Percentiles rank a stretch among this genome's conserved stretches.
Conservation (phyloP, 2,329 filamentous ascomycete species). For the Stagonosporopsis cucurbitacearum region DNA sequence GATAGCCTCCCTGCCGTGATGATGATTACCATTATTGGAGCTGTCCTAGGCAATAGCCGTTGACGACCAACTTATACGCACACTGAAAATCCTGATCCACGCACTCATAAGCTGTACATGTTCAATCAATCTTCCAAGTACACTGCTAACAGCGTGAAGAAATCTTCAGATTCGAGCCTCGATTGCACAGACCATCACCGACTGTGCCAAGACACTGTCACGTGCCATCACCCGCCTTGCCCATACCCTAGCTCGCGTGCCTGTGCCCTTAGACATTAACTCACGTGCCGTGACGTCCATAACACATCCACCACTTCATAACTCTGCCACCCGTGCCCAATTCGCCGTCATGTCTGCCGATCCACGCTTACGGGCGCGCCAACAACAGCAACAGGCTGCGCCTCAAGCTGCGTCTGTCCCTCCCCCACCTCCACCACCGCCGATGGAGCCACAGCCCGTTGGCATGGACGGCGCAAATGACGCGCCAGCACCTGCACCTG, state of each 20-base stretch:
- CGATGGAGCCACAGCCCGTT: conserved; percentile 46
- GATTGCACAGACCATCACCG: conserved; percentile 1
- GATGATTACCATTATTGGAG: conserved; percentile 76
- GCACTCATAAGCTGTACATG: conserved; percentile 21
- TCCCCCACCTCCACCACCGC: conserved; percentile 57
- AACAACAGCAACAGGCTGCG: conserved; percentile 34
- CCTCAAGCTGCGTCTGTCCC: conserved; percentile 54
- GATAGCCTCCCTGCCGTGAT: conserved; percentile 41
- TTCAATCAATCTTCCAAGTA: conserved; percentile 6
- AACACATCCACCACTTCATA: not conserved
- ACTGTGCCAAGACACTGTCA: not conserved
- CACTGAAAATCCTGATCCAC: conserved; percentile 52
- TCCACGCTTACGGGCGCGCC: conserved; percentile 58
- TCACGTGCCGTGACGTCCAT: conserved; percentile 1
- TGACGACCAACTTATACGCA: conserved; percentile 58
- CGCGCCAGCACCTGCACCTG: conserved; percentile 27
- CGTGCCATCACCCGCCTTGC: conserved; percentile 2
- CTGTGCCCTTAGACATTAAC: conserved; percentile 1
- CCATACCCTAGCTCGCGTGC: not conserved
- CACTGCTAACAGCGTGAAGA: conserved; percentile 30
- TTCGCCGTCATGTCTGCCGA: conserved; percentile 48
- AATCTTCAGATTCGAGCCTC: conserved; percentile 10
- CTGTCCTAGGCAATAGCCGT: conserved; percentile 67
- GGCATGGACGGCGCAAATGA: conserved; percentile 42
- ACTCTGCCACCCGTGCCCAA: not conserved